Percentiles rank a stretch among this genome's conserved stretches.
phyloP scores from a whole-genome alignment of 1,284 basidiomycete species.

The Afroboletus lepidellus region DNA sequence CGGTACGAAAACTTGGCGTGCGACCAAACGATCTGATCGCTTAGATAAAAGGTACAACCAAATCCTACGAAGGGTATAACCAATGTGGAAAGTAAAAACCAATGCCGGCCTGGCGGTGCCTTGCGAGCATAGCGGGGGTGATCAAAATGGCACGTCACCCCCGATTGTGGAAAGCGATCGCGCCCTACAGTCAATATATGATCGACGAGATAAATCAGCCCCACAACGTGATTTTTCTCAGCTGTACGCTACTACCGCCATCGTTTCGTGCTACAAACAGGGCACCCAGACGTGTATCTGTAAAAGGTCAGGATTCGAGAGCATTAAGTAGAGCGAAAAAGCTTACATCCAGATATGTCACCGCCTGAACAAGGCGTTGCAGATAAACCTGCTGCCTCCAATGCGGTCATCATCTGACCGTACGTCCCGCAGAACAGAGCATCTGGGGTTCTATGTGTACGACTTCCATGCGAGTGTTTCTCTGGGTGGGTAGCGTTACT shows the following conservation, averaged over 20 bases:
- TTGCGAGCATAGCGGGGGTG: not conserved
- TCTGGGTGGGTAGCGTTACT: slow-evolving; percentile 10
- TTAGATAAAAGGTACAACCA: slow-evolving; percentile 6
- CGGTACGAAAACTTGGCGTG: not conserved
- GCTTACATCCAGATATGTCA: slow-evolving; percentile 39
- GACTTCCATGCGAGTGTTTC: slow-evolving; percentile 12
- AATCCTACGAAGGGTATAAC: not conserved
- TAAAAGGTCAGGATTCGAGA: not conserved
- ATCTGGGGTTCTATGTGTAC: slow-evolving; percentile 23
- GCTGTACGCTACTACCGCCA: slow-evolving; percentile 35
- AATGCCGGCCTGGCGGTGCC: not conserved
- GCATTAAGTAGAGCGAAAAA: not conserved
- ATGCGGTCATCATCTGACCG: slow-evolving; percentile 46
- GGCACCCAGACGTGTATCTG: slow-evolving; percentile 46
- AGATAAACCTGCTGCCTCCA: slow-evolving; percentile 42
- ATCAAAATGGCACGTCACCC: not conserved
- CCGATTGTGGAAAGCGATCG: not conserved
- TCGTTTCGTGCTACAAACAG: slow-evolving; percentile 42
- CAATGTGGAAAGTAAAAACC: not conserved
- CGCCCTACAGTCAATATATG: not conserved
- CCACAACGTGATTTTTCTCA: slow-evolving; percentile 49
- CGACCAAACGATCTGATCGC: not conserved
- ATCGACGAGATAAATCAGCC: slow-evolving; percentile 30
- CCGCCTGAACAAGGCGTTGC: slow-evolving; percentile 39
- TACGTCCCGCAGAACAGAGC: slow-evolving; percentile 49